phyloP scores from a whole-genome alignment of 805 yeast genomes.

The Schizosaccharomyces octosporus region DNA sequence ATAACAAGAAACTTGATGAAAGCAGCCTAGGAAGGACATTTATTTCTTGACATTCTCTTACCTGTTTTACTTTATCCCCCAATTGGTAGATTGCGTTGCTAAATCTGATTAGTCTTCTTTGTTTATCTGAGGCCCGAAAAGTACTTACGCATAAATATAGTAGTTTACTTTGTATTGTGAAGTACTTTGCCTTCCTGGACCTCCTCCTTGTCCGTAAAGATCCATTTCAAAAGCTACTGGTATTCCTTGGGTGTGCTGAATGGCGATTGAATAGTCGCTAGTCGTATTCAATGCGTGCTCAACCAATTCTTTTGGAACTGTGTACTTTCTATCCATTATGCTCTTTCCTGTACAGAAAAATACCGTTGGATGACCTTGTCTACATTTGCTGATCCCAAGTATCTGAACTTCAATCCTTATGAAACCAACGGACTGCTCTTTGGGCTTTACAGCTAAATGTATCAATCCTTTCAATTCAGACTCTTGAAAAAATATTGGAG shows the following conservation, averaged over 20 bases:
- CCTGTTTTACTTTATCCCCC: neutral
- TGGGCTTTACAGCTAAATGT: neutral
- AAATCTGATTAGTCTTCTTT: neutral
- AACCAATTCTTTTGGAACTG: neutral
- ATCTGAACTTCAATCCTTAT: neutral
- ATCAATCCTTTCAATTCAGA: neutral
- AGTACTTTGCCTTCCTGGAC: neutral
- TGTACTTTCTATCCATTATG: neutral
- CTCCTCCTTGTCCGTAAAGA: neutral
- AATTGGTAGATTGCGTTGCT: neutral
- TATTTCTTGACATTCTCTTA: neutral
- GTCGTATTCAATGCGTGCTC: neutral
- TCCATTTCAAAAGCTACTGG: neutral
- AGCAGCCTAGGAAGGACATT: neutral
- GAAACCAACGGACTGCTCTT: neutral
- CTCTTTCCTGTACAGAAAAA: neutral
- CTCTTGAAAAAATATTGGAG: neutral
- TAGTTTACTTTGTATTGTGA: neutral
- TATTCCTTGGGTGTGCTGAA: neutral
- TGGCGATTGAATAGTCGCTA: neutral
- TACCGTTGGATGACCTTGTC: neutral
- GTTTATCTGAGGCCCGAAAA: too few relatives aligned
- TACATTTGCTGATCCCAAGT: neutral
- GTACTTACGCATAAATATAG: neutral
- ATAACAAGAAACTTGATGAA: neutral